Evolutionary conservation across 768 basidiomycete species (phyloP).

Genomic region (Cubamyces lactineus): DNA sequence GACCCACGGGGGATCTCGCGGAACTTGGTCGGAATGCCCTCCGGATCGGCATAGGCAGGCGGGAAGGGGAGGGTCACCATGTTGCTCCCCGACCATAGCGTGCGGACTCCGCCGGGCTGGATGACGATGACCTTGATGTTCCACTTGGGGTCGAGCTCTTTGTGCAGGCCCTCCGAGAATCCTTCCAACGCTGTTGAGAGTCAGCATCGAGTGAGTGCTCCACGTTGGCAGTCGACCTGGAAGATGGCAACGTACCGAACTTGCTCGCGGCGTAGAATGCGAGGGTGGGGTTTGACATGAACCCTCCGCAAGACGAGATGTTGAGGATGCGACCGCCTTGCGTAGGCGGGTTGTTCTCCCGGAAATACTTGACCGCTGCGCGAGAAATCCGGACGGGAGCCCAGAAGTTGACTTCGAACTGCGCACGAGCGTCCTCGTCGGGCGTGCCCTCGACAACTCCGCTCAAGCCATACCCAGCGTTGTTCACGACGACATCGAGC

Average conservation of each 20-base stretch:
- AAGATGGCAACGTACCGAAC: conserved; percentile 36
- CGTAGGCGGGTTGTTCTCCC: conserved; percentile 26
- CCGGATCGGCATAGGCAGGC: conserved; percentile 6
- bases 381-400: conserved; percentile 43
- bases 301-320: conserved; percentile 39
- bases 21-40: not conserved
- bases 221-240: too few species aligned
- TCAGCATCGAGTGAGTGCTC: too few species aligned
- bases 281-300: conserved; percentile 35
- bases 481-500: conserved; percentile 38
- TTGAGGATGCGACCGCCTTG: conserved; percentile 35
- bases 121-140: conserved; percentile 28
- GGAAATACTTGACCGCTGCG: conserved; percentile 23
- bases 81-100: conserved; percentile 21
- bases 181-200: conserved; percentile 23
- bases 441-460: conserved; percentile 43
- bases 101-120: conserved; percentile 30
- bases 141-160: conserved; percentile 29
- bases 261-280: conserved; percentile 41
- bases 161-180: conserved; percentile 28
- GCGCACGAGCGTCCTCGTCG: conserved; percentile 37
- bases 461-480: conserved; percentile 29
- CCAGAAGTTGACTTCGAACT: conserved; percentile 52
- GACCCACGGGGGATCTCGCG: not conserved
- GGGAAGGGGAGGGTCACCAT: conserved; percentile 6